Evolutionary conservation across 805 yeast species (phyloP).

Genomic region (Kuraishia ogatae): DNA sequence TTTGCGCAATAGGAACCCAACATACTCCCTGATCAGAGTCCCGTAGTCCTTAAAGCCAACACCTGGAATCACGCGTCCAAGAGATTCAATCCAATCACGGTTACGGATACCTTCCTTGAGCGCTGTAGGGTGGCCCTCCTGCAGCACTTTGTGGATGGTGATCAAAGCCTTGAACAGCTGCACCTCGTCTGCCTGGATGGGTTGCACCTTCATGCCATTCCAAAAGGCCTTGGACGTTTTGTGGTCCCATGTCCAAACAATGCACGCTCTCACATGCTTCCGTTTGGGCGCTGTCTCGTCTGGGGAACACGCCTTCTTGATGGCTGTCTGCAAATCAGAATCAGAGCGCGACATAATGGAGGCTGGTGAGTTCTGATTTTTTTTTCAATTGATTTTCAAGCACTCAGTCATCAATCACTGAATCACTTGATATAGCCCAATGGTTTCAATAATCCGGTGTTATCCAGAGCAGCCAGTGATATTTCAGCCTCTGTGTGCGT

Average conservation of each 20-base stretch:
- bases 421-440: no score
- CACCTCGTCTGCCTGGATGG: conserved; percentile 73
- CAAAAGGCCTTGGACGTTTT: conserved; percentile 78
- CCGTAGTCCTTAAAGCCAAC: conserved; percentile 48
- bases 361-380: no score
- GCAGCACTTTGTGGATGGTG: conserved; percentile 84
- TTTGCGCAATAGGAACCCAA: conserved; percentile 58
- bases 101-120: conserved; percentile 74
- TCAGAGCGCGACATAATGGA: conserved; percentile 14
- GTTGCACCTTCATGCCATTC: conserved; percentile 71
- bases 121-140: conserved; percentile 92
- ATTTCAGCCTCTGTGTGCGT: no score
- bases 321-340: conserved; percentile 34
- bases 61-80: conserved; percentile 48
- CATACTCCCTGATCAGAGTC: conserved; percentile 70
- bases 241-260: conserved; percentile 95
- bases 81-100: conserved; percentile 66
- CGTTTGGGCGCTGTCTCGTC: conserved; percentile 93
- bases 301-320: conserved; percentile 75
- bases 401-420: no score
- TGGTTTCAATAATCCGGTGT: no score
- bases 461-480: no score
- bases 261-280: conserved; percentile 92
- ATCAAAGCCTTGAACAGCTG: conserved; percentile 83
- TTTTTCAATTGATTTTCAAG: no score